Evolutionary conservation across 441 rosid genomes (phyloP).

Genomic region (Adansonia madagascariensis): DNA sequence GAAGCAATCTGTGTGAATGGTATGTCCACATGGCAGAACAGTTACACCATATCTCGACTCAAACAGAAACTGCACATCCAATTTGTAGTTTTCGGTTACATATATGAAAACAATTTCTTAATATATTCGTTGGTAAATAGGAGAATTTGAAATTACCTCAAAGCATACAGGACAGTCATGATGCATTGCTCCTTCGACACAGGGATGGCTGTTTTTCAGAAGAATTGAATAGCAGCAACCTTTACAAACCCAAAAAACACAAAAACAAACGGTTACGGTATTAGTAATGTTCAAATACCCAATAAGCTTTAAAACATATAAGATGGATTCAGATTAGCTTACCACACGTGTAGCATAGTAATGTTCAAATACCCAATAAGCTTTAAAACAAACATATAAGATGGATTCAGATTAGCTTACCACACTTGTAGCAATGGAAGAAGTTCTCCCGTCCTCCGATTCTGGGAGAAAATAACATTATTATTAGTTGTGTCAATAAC

Average conservation of each 20-base stretch:
- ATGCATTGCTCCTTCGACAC: constrained; percentile 95
- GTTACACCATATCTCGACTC: constrained; percentile 69
- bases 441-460: constrained; percentile 83
- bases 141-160: constrained; percentile 53
- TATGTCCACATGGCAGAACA: constrained; percentile 85
- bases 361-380: neutral
- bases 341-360: constrained; percentile 75
- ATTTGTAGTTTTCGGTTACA: neutral
- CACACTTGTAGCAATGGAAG: constrained; percentile 89
- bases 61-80: constrained; percentile 60
- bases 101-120: constrained; percentile 3
- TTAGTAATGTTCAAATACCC: neutral
- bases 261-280: neutral
- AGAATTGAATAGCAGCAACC: constrained; percentile 85
- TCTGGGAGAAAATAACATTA: constrained; percentile 40
- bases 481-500: neutral
- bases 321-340: constrained; percentile 32
- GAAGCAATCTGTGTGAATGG: constrained; percentile 75
- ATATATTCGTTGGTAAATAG: neutral
- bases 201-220: constrained; percentile 72
- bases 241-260: constrained; percentile 25
- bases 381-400: too few relatives aligned
- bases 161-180: constrained; percentile 92
- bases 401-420: constrained; percentile 45
- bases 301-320: neutral